Evolutionary conservation across 345 rosid genomes (phyloP).

Genomic region (Linum usitatissimum): DNA sequence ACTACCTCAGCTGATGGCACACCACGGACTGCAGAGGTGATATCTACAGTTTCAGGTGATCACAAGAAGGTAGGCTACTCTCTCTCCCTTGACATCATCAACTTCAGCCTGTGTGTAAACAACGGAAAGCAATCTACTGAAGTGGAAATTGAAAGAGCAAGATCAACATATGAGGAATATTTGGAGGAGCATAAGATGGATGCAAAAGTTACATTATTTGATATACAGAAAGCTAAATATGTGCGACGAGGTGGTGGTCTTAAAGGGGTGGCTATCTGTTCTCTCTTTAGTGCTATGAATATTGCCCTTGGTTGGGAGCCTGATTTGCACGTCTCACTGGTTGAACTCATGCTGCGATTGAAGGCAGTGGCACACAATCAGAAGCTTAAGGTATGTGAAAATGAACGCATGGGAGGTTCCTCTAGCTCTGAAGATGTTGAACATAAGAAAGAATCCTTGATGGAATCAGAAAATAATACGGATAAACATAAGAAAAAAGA

Average conservation of each 20-base stretch:
- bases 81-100: slow-evolving; percentile 64
- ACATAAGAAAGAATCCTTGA: slow-evolving; percentile 32
- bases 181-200: slow-evolving; percentile 45
- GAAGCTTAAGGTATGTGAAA: slow-evolving; percentile 44
- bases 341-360: slow-evolving; percentile 65
- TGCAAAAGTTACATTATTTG: slow-evolving; percentile 52
- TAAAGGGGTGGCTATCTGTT: slow-evolving; percentile 75
- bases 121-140: slow-evolving; percentile 83
- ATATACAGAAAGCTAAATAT: slow-evolving; percentile 78
- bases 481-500: slow-evolving; percentile 69
- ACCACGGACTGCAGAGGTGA: slow-evolving; percentile 58
- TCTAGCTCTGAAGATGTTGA: slow-evolving; percentile 30
- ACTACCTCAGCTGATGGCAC: slow-evolving; percentile 65
- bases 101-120: slow-evolving; percentile 57
- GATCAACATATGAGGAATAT: slow-evolving; percentile 67
- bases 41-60: slow-evolving; percentile 43
- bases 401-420: slow-evolving; percentile 28
- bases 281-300: slow-evolving; percentile 89
- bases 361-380: slow-evolving; percentile 47
- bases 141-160: slow-evolving; percentile 84
- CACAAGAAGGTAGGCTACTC: slow-evolving; percentile 55
- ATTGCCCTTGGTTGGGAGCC: slow-evolving; percentile 89
- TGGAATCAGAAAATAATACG: slow-evolving; percentile 32
- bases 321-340: slow-evolving; percentile 65
- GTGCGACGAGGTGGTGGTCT: slow-evolving; percentile 84